Base-by-base conservation (phyloP, 2,329 filamentous ascomycete genomes). In the Pleomassaria siparia region DNA sequence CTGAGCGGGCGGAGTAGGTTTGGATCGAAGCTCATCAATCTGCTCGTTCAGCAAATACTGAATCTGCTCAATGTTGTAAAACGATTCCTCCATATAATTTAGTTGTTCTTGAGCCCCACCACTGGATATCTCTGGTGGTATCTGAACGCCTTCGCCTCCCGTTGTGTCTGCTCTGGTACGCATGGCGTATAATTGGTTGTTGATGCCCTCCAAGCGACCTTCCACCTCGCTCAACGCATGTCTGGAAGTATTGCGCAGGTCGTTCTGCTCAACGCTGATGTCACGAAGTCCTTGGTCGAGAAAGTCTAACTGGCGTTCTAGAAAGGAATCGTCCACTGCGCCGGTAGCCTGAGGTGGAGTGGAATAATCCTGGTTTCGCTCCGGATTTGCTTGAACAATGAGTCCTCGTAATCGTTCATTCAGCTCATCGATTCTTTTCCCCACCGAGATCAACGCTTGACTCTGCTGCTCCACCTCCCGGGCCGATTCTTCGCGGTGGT, bases 401-500 rank as follows among this genome's bases (percentile, higher is more conserved):
- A 88, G 79, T 39, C 86, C 80, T 49, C 86, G 80, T 15, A 94
- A 64, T 13, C 82, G 81, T 44, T 76, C 74, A 64, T 88, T 92
- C 35, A 92, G 72, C 25, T 79, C 77, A 58, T 87, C 85, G 24
- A 95, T 70, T 51, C 81, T 86, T 47, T 74, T 77, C 58, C 88
- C 86, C 12, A 86, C 83, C 13, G 82, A 77, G 2, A 79, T 73
- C 47, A 90, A 77, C 11, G 25, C 59, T 52, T 32, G 35, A 13
- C 28, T 42, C 13, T 28, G 40, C 25, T 32, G 40, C 10, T 13
- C 40, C 18, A 32, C 24, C 10, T 43, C 22, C n/a, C 63, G 64
- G n/a, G 70, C 48, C 8, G 60, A 55, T 7, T 56, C 52, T 7
- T 60, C 51, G 32, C 16, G 20, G 7, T 56, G 59, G 41, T 63